Evolutionary conservation across 768 basidiomycete genomes (phyloP).

Genomic region (Serendipita vermifera): DNA sequence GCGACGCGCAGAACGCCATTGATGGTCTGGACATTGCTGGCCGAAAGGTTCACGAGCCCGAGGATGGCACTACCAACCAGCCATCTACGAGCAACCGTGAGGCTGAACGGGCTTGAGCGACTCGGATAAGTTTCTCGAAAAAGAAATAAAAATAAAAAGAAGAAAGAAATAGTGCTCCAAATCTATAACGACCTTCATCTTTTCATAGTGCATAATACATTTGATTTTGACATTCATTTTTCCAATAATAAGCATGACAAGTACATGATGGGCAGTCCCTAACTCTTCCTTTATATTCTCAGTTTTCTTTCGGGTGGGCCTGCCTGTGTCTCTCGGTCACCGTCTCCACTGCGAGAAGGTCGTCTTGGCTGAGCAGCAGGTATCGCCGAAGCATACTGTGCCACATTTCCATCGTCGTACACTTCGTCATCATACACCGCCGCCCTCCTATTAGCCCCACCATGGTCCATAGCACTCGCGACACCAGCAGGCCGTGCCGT

Average conservation of each 20-base stretch:
- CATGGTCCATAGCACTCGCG: not conserved
- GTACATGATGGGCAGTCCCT: too few species aligned
- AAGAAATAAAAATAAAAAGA: too few species aligned
- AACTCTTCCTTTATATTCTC: conserved; percentile 8
- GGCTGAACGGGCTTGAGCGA: too few species aligned
- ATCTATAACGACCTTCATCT: too few species aligned
- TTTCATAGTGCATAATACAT: too few species aligned
- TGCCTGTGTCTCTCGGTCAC: not conserved
- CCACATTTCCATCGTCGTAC: not conserved
- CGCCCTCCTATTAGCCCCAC: not conserved
- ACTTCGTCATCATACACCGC: not conserved
- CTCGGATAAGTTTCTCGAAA: too few species aligned
- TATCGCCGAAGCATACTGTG: not conserved
- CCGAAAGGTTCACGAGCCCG: conserved; percentile 19
- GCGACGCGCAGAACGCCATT: conserved; percentile 57
- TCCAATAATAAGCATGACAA: too few species aligned
- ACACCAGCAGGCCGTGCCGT: not conserved
- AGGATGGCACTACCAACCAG: too few species aligned
- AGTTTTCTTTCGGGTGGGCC: not conserved
- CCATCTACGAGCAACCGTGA: too few species aligned
- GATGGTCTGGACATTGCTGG: conserved; percentile 19
- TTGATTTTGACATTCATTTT: too few species aligned
- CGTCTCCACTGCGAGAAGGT: not conserved
- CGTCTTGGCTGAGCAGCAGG: not conserved
- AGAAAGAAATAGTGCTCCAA: too few species aligned